phyloP scores from a whole-genome alignment of 23 red algal genomes.

The Gracilaria domingensis region DNA sequence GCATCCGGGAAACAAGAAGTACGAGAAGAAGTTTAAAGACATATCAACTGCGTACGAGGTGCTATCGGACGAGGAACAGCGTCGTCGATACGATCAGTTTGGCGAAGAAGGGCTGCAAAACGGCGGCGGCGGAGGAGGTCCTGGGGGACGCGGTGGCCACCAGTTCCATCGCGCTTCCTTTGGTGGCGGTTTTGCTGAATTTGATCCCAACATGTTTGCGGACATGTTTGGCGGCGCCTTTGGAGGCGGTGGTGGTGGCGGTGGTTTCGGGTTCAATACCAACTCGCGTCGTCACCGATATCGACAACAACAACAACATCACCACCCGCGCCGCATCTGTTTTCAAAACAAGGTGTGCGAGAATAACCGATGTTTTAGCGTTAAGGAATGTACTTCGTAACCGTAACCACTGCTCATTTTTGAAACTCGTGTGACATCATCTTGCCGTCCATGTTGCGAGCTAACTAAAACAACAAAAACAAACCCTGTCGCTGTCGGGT shows the following conservation, averaged over 20 bases:
- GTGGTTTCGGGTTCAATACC: constrained; percentile 13
- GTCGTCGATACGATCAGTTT: constrained; percentile 84
- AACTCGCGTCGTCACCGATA: neutral
- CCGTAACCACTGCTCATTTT: neutral
- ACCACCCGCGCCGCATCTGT: constrained; percentile 62
- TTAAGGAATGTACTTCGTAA: constrained; percentile 70
- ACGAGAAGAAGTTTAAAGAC: constrained; percentile 83
- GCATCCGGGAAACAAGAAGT: constrained; percentile 80
- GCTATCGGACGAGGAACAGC: constrained; percentile 70
- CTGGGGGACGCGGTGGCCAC: constrained; percentile 42
- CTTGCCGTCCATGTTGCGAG: neutral
- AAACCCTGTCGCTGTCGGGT: neutral
- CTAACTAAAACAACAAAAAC: constrained; percentile 2
- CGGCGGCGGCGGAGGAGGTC: constrained; percentile 63
- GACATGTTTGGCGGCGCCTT: constrained; percentile 54
- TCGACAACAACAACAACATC: constrained; percentile 25
- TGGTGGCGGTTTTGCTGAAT: constrained; percentile 35
- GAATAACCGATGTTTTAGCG: constrained; percentile 62
- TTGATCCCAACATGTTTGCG: constrained; percentile 3
- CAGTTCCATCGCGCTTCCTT: constrained; percentile 58
- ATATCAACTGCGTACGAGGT: constrained; percentile 88
- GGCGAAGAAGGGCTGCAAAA: constrained; percentile 90
- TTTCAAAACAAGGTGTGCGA: constrained; percentile 77
- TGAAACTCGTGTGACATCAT: neutral
- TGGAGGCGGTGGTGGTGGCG: constrained; percentile 45